A percentile compares a stretch with the other conserved stretches of the same genome.
These are phyloP conservation scores for Colletotrichum theobromicola DNA, from an alignment of 2,329 filamentous ascomycete genomes.

Conservation along the genomic window DNA sequence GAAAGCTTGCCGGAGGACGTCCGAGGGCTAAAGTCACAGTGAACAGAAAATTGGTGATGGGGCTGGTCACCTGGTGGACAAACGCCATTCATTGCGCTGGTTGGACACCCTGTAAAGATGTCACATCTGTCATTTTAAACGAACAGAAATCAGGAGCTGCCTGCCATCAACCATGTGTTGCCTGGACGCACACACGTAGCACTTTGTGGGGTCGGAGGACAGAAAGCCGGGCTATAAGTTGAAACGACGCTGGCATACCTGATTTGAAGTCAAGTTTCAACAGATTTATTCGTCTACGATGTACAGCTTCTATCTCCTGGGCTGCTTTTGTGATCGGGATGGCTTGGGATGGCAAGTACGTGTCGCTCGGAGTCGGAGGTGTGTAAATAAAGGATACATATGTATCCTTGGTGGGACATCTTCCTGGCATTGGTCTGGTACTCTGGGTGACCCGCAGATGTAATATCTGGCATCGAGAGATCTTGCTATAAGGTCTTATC, in stretches of 20 bases:
- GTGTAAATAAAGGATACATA: background rate
- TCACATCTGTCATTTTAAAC: background rate
- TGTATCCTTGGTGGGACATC: too few relatives aligned
- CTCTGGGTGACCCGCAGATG: too few relatives aligned
- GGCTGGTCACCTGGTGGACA: background rate
- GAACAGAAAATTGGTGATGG: background rate
- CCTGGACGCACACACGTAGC: background rate
- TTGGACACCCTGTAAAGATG: background rate
- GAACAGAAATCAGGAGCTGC: background rate
- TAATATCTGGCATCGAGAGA: too few relatives aligned
- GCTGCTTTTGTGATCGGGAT: background rate
- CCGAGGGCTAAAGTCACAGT: too few relatives aligned
- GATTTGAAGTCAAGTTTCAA: too few relatives aligned
- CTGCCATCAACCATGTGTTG: background rate
- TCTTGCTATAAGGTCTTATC: too few relatives aligned
- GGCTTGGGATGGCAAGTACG: background rate
- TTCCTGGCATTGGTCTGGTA: too few relatives aligned
- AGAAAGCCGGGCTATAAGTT: background rate
- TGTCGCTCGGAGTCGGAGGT: background rate
- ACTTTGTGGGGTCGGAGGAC: background rate
- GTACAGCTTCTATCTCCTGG: too few relatives aligned
- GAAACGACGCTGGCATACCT: background rate
- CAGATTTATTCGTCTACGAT: too few relatives aligned
- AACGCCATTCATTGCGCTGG: background rate
- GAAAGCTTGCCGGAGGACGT: too few relatives aligned